phyloP scores from a whole-genome alignment of 306 rosid genomes.

The Glycine latifolia region DNA sequence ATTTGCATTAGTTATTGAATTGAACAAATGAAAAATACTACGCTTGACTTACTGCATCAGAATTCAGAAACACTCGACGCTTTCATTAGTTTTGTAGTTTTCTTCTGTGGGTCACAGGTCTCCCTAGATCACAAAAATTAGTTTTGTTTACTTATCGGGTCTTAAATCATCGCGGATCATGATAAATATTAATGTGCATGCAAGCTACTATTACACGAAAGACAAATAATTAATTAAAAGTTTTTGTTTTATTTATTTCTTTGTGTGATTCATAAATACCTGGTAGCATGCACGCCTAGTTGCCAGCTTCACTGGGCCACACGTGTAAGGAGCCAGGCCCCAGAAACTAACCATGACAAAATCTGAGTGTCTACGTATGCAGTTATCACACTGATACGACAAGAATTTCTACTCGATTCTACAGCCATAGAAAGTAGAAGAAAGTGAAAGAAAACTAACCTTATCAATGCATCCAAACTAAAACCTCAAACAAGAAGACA shows the following conservation, averaged over 20 bases:
- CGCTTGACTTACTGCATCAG: too few relatives aligned
- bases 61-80: too few relatives aligned
- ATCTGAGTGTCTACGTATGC: slow-evolving; percentile 41
- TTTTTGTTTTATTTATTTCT: neutral
- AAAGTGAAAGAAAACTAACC: slow-evolving; percentile 48
- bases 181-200: too few relatives aligned
- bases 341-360: slow-evolving; percentile 29
- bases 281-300: neutral
- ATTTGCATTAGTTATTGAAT: too few relatives aligned
- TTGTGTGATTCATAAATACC: slow-evolving; percentile 16
- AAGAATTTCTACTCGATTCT: slow-evolving; percentile 37
- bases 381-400: slow-evolving; percentile 21
- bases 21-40: too few relatives aligned
- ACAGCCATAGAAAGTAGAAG: slow-evolving; percentile 30
- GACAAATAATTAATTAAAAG: too few relatives aligned
- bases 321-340: slow-evolving; percentile 65
- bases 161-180: too few relatives aligned
- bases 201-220: too few relatives aligned
- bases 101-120: too few relatives aligned
- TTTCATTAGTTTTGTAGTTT: too few relatives aligned
- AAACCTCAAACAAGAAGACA: slow-evolving; percentile 24
- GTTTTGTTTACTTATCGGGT: too few relatives aligned
- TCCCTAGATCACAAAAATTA: too few relatives aligned
- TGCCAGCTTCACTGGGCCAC: neutral
- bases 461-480: slow-evolving; percentile 55